Evolutionary conservation across 1,139 yeast genomes (phyloP), one percentile per base, ranked within the genome.

Genomic region (Sugiyamaella sp.): DNA sequence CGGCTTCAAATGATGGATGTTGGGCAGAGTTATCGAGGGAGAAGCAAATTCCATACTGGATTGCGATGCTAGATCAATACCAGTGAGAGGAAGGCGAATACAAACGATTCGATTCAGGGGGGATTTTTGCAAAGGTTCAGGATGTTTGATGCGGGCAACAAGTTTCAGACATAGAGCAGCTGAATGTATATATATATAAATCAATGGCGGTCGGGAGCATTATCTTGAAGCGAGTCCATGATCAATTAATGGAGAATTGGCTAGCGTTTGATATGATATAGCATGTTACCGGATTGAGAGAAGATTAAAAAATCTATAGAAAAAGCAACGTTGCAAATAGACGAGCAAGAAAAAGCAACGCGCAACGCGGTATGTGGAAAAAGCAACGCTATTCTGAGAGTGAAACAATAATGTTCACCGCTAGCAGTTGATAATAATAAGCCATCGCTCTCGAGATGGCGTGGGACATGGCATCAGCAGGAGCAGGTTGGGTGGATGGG

Each of bases 231-330:
- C 33, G 39, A 43, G 20, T 32, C 24, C 40, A 44, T 44, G 14
- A 33, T 39, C 40, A 44, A 44, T 44, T 17, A 33, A 32, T 44
- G 48, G 48, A 44, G 48, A 44, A 44, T 44, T 44, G 29, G 16
- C 48, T 33, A 44, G 48, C 48, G 48, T 44, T 44, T 44, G 48
- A 44, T 44, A 44, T 44, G 45, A 41, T n/a, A 42, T 33, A 44
- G 16, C 40, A 20, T 44, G 32, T 32, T 44, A 44, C 48, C 48
- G 48, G 39, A 44, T 44, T 44, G 16, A 24, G 48, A 44, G 40
- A 24, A 20, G 16, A 32, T 32, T n/a, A 44, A 44, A 43, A 43
- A 43, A 27, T 20, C 22, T 14, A 21, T 22, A n/a, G 22, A 9
- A 29, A 44, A 44, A 44, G 37, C 40, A n/a, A 44, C 21, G 8